A percentile compares a stretch with the other conserved stretches of the same genome.
These are phyloP conservation scores for Beta vulgaris DNA, from an alignment of 148 eudicot genomes.

Conservation along the genomic window DNA sequence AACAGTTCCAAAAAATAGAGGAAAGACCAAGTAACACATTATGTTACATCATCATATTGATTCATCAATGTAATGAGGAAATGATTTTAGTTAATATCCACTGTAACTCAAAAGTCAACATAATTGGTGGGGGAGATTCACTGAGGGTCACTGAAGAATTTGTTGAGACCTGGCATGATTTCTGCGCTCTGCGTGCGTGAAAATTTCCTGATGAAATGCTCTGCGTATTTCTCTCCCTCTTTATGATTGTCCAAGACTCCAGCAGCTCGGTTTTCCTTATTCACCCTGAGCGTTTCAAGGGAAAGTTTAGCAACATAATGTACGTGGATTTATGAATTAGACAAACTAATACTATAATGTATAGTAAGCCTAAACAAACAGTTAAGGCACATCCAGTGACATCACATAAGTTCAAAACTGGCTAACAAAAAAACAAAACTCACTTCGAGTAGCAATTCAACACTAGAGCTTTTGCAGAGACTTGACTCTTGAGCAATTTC, in stretches of 20 bases:
- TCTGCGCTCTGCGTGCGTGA: slow-evolving; percentile 66
- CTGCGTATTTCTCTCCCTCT: slow-evolving; percentile 71
- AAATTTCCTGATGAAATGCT: slow-evolving; percentile 63
- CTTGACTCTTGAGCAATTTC: neutral
- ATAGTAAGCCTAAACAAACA: no score
- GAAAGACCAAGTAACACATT: neutral
- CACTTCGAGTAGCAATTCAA: neutral
- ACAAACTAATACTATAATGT: no score
- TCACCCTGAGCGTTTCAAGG: slow-evolving; percentile 48
- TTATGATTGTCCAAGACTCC: slow-evolving; percentile 64
- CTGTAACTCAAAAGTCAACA: neutral
- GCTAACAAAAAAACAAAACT: neutral
- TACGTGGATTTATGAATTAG: no score
- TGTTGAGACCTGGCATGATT: slow-evolving; percentile 78
- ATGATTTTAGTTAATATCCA: neutral
- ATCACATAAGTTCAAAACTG: no score
- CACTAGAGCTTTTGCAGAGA: neutral
- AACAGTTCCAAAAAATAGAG: neutral
- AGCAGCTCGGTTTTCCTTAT: slow-evolving; percentile 76
- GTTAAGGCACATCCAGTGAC: no score
- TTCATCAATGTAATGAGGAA: neutral
- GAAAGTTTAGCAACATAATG: neutral
- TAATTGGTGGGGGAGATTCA: slow-evolving; percentile 20
- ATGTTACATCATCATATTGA: neutral
- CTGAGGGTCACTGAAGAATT: slow-evolving; percentile 69